Evolutionary conservation across 164 flowering plant genomes (phyloP), one percentile per base, ranked within the genome.

Genomic region (Umbellularia californica): DNA sequence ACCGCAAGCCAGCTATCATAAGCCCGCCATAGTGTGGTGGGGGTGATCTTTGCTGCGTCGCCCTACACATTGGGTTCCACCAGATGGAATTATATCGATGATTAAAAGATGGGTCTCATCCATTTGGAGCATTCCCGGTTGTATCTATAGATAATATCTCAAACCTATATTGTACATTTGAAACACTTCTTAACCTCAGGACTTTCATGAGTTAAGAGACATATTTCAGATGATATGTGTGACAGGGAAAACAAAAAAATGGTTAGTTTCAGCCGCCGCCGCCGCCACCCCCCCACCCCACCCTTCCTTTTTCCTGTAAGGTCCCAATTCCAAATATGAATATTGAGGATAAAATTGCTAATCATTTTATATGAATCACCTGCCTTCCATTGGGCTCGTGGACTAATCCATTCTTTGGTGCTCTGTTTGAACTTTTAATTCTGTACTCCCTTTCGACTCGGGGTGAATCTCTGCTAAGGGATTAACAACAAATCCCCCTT

Each of bases 401-500:
- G 27, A 15, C 15, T 28, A 62, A 55, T 25, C 35, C n/a, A 17
- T 75, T 79, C 58, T 72, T 80, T 60, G 77, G 65, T 3, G 41
- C 55, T 75, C 84, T 77, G 75, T 70, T 80, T 4, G 78, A 66
- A 35, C 69, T 76, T 35, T 76, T 35, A 63, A 77, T 73, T 79
- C 85, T 5, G 84, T 71, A 75, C 74, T 72, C 27, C 79, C 82
- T 70, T 81, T 79, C 35, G 88, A 75, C 24, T 83, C 80, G 50
- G 78, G 74, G 14, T 70, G 84, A 70, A 85, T 80, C 72, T 86
- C 89, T 65, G 98, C 98, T 79, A 94, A 80, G 7, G 98, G 98
- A 81, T 92, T 92, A 71, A 88, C 82, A 50, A 90, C 85, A 77
- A 94, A 74, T 12, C 88, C 92, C 72, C 87, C 85, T 50, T 79